These are phyloP conservation scores for Diaporthe amygdali DNA, from an alignment of 2,329 filamentous ascomycete species.

Conservation along the genomic window DNA sequence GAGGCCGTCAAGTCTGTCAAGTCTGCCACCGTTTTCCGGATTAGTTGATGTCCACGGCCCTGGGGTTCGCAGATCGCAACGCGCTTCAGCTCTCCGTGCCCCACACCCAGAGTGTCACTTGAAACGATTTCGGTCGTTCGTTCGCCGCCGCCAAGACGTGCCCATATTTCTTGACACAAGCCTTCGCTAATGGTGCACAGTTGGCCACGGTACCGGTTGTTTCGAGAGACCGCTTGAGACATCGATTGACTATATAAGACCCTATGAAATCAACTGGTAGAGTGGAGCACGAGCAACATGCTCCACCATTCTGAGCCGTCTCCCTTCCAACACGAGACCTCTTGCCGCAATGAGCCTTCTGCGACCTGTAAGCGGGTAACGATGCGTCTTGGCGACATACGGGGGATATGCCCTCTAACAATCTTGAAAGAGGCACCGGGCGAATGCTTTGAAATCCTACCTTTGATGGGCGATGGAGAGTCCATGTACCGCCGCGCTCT, in stretches of 20 bases:
- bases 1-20: neutral
- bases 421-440: neutral
- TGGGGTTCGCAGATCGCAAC: neutral
- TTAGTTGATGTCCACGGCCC: neutral
- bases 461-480: neutral
- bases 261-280: neutral
- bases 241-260: neutral
- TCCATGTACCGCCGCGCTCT: neutral
- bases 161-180: constrained; percentile 2
- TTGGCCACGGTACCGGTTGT: neutral
- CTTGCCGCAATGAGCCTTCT: neutral
- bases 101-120: neutral
- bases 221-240: constrained; percentile 2
- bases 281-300: neutral
- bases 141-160: neutral
- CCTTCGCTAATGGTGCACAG: neutral
- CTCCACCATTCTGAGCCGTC: neutral
- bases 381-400: neutral
- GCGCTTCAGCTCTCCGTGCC: neutral
- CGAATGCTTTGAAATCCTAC: neutral
- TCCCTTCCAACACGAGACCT: neutral
- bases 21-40: neutral
- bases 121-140: neutral
- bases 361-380: neutral
- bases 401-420: neutral